Evolutionary conservation across 139 green algal genomes (phyloP), one percentile per base, ranked within the genome.

Genomic region (Desmodesmus armatus): DNA sequence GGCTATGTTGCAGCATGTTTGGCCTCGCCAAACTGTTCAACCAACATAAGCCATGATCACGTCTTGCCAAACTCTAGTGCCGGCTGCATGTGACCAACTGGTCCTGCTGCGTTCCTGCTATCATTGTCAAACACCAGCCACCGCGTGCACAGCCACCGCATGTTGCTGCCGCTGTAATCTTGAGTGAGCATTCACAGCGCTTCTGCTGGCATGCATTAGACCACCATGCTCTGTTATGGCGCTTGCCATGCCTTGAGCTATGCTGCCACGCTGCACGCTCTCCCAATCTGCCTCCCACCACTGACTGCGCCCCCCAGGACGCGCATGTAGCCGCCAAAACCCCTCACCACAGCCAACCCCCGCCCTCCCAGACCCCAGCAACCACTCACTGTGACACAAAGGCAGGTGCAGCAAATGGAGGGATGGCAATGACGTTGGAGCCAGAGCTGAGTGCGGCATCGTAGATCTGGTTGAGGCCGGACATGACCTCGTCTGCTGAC

Each of bases 321-420:
- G 19, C 19, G 2, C 62, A 71, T 35, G 31, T 13, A 44, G 33
- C 65, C 9, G 65, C 65, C 15, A 44, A 25, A 17, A 5, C 9
- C 25, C 15, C 60, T 15, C 62, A 71, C 27, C 29, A 62, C 19
- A n/a, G 1, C 17, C 51, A 27, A 19, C 51, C 17, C 51, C 21
- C 17, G 51, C 51, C 21, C 51, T 27, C 21, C 51, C 1, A 62
- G 1, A 62, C 21, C 51, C 21, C 51, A 62, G 0, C 19, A 17
- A 62, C 40, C 47, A 79, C 80, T 62, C 9, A 86, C 80, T 62
- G n/a, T 29, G 80, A 73, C 13, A 87, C 82, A 70, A 87, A 87
- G 29, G 71, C 82, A 53, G 82, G 82, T 25, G 82, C 82, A 3
- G 33, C 33, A n/a, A 87, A 81, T 0, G 82, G 82, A 3, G 82